Conservation (phyloP, 495 filamentous ascomycete species). For the Aspergillus sparsus region DNA sequence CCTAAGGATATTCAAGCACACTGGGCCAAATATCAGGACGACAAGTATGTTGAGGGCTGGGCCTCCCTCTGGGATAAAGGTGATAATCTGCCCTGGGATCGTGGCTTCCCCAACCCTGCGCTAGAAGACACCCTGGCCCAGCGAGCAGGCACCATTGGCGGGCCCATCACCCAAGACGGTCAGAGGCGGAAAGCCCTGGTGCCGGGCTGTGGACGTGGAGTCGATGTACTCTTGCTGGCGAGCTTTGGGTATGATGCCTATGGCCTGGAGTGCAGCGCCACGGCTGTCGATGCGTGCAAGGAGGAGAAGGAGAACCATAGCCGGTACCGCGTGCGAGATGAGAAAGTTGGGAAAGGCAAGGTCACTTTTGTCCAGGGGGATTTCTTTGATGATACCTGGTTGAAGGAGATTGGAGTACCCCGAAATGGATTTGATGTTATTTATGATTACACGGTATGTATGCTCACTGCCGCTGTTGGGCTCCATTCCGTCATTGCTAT, state of each 20-base stretch:
- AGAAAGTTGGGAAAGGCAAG: constrained; percentile 50
- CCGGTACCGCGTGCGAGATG: constrained; percentile 50
- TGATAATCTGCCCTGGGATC: constrained; percentile 68
- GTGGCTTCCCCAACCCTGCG: constrained; percentile 63
- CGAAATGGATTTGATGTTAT: constrained; percentile 70
- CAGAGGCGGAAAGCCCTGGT: constrained; percentile 57
- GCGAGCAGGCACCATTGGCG: constrained; percentile 47
- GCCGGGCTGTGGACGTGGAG: constrained; percentile 74
- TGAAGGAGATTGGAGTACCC: constrained; percentile 42
- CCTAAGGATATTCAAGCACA: constrained; percentile 30
- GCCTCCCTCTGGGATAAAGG: constrained; percentile 62
- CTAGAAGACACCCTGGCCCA: constrained; percentile 61
- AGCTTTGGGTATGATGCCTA: constrained; percentile 71
- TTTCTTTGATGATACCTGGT: constrained; percentile 71
- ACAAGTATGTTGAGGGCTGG: constrained; percentile 53
- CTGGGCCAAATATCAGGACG: constrained; percentile 27
- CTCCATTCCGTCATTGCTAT: constrained; percentile 1
- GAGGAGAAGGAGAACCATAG: constrained; percentile 43
- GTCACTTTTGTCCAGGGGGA: constrained; percentile 65
- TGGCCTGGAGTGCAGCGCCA: constrained; percentile 66
- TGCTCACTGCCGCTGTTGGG: constrained; percentile 1
- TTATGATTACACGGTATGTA: constrained; percentile 79
- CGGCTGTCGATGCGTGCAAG: constrained; percentile 57
- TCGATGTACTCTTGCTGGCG: constrained; percentile 72
- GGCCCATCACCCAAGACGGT: constrained; percentile 29